Evolutionary conservation across 2,329 filamentous ascomycete species (phyloP).

Genomic region (Trichophyton mentagrophytes): DNA sequence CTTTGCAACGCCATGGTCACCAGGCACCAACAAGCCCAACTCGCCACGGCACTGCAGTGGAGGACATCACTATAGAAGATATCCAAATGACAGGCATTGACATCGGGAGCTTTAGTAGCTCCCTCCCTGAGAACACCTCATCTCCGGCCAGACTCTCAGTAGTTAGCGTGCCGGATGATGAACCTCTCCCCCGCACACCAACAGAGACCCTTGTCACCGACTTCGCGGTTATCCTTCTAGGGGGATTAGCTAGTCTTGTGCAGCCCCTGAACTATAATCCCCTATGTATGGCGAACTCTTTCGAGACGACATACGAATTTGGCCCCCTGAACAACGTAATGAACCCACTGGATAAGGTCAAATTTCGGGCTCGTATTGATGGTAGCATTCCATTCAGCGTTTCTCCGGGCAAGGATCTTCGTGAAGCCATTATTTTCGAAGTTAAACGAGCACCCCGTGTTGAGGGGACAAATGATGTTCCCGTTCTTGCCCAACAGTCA

Average conservation of each 20-base stretch:
- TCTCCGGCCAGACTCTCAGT: neutral
- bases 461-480: neutral
- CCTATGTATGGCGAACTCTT: slow-evolving; percentile 11
- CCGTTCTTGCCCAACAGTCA: slow-evolving; percentile 11
- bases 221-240: slow-evolving; percentile 11
- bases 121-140: neutral
- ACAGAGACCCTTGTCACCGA: slow-evolving; percentile 12
- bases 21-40: no score
- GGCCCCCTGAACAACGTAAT: slow-evolving; percentile 9
- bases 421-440: slow-evolving; percentile 11
- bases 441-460: slow-evolving; percentile 7
- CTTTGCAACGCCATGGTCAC: neutral
- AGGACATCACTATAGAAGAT: no score
- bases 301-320: slow-evolving; percentile 11
- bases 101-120: no score
- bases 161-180: neutral
- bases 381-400: slow-evolving; percentile 11
- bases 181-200: slow-evolving; percentile 9
- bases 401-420: slow-evolving; percentile 4
- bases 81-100: no score
- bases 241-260: slow-evolving; percentile 9
- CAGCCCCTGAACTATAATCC: slow-evolving; percentile 8
- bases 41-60: no score
- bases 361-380: slow-evolving; percentile 10
- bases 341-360: slow-evolving; percentile 4